phyloP scores from a whole-genome alignment of 306 rosid genomes.

The Cyclanthera cordifolia region DNA sequence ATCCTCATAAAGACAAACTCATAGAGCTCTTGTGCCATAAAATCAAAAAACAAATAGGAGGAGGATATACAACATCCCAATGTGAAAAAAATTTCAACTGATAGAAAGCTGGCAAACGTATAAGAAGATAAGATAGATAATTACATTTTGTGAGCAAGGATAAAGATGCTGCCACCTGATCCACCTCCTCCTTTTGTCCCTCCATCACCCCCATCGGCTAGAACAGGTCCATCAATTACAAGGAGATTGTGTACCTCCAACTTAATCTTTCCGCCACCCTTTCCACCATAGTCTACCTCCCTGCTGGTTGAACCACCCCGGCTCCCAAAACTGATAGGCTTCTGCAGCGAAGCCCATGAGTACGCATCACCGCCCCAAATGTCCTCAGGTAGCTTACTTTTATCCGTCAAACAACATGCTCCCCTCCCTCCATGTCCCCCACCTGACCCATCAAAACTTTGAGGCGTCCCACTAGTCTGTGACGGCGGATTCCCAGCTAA shows the following conservation, averaged over 20 bases:
- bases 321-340: constrained; percentile 71
- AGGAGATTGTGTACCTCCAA: constrained; percentile 32
- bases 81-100: background rate
- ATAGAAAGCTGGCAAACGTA: constrained; percentile 11
- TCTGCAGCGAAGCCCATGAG: constrained; percentile 75
- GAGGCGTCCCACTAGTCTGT: constrained; percentile 96
- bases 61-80: background rate
- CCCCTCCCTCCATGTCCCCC: constrained; percentile 99
- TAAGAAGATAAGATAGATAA: constrained; percentile 5
- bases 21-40: background rate
- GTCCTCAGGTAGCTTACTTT: constrained; percentile 80
- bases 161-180: constrained; percentile 91
- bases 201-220: constrained; percentile 83
- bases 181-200: constrained; percentile 93
- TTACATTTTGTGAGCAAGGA: constrained; percentile 82
- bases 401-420: constrained; percentile 69
- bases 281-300: constrained; percentile 78
- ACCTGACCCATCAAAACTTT: constrained; percentile 69
- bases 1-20: background rate
- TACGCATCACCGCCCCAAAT: constrained; percentile 98
- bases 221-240: constrained; percentile 58
- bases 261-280: constrained; percentile 73
- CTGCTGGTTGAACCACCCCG: constrained; percentile 65
- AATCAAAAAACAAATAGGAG: background rate
- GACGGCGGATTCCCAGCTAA: constrained; percentile 83